Base-by-base conservation (phyloP, 192 early-diverging fungal species). In the Linnemannia zychae region DNA sequence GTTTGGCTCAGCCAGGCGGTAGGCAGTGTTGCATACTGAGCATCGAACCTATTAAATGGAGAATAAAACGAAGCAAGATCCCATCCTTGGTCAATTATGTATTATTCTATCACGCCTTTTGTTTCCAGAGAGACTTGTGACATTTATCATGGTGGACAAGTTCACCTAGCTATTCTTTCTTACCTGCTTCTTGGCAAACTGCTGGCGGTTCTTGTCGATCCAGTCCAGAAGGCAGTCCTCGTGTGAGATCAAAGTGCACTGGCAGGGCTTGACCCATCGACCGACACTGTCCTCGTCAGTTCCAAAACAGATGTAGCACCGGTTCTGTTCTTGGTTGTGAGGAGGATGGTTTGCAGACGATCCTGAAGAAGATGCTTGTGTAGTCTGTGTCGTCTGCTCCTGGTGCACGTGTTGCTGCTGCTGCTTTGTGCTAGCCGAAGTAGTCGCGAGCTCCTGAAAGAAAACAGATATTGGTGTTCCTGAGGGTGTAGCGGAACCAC, bases 281-380 rank as follows among this genome's bases (percentile, higher is more conserved):
- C 90, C 90, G 11, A 79, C 88, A 53, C 90, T 92, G 47, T 91
- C 91, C 47, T 80, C 77, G 4, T 93, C 90, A 36, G 93, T 94
- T n/a, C 93, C 94, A 76, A 93, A 93, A 52, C 95, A 96, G 84
- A 96, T 96, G 91, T 94, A 96, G 73, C 95, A 96, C 13, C 89
- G 79, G 53, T 81, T 87, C 31, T 77, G 83, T 22, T 85, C 83
- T 16, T 85, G 83, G 68, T 81, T 87, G 24, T 77, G 77, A n/a
- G 79, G 74, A 0, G 76, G 78, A 47, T 85, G 76, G 5, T 34
- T 65, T 47, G 67, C n/a, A 33, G 74, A 7, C 22, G 74, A 11
- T 49, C 9, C 60, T 17, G 48, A n/a, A 52, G 67, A 60, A 60
- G 37, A 24, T 11, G 12, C 40, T 52, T 68, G 44, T 69, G 69